Evolutionary conservation across 75 land plant species (phyloP).

Genomic region (Selaginella tamariscina): DNA sequence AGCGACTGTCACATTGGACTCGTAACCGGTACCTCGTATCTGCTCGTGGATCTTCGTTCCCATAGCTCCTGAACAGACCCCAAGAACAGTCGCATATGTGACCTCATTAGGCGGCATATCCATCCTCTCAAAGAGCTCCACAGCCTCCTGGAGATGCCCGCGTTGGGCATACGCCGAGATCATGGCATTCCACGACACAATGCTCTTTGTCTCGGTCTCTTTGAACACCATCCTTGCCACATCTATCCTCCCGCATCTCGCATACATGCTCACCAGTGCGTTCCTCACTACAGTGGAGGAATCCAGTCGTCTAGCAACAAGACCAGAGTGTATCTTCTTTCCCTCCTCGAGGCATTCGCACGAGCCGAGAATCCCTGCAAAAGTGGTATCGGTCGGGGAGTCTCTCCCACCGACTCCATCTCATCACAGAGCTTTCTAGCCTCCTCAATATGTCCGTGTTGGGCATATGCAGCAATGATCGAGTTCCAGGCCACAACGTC

Average conservation of each 20-base stretch:
- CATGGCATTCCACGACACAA: conserved; percentile 5
- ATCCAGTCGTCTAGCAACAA: background rate
- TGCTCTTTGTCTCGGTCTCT: background rate
- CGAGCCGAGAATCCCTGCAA: background rate
- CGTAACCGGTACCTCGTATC: too few relatives aligned
- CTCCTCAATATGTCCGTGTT: background rate
- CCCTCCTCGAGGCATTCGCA: background rate
- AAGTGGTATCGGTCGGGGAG: background rate
- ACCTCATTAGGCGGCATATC: too few relatives aligned
- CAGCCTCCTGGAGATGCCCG: too few relatives aligned
- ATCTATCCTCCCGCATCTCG: background rate
- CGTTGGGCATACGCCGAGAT: conserved; percentile 1
- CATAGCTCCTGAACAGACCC: too few relatives aligned
- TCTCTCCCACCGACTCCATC: background rate
- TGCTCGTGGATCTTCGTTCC: too few relatives aligned
- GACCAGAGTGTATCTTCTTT: background rate
- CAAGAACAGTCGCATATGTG: too few relatives aligned
- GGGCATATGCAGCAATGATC: background rate
- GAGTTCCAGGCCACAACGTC: background rate
- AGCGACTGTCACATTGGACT: too few relatives aligned
- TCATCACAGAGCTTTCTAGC: background rate
- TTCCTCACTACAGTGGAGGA: background rate
- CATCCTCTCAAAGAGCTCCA: too few relatives aligned
- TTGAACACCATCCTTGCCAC: background rate
- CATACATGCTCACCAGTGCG: conserved; percentile 4